A percentile compares a stretch with the other conserved stretches of the same genome.
Conservation (phyloP, 768 basidiomycete species). For the Paxillus involutus region DNA sequence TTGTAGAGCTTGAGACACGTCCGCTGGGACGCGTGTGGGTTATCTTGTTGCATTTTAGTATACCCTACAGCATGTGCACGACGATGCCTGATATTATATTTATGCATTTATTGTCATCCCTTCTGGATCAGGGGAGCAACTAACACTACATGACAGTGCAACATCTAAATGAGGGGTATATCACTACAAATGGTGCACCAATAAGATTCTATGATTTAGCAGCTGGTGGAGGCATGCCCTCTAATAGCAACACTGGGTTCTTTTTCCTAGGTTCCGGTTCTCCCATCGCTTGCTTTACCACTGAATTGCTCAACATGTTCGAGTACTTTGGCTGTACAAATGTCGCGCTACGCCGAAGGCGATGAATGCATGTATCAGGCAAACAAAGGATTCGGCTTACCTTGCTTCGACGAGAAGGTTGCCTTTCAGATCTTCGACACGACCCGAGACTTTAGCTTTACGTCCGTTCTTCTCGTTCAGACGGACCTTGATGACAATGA, state of each 20-base stretch:
- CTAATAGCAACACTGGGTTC: slow-evolving; percentile 25
- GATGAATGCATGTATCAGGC: background rate
- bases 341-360: slow-evolving; percentile 48
- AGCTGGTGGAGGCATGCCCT: slow-evolving; percentile 27
- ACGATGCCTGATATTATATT: background rate
- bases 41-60: background rate
- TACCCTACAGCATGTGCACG: background rate
- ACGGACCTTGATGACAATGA: slow-evolving; percentile 75
- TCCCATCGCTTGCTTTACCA: slow-evolving; percentile 67
- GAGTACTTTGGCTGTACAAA: slow-evolving; percentile 93
- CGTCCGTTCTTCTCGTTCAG: slow-evolving; percentile 72
- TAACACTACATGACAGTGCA: too few species aligned
- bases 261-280: slow-evolving; percentile 38
- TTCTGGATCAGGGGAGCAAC: background rate
- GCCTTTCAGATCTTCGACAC: slow-evolving; percentile 80
- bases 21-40: background rate
- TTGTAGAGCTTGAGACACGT: background rate
- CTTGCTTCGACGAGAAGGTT: slow-evolving; percentile 78
- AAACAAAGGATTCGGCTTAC: slow-evolving; percentile 44
- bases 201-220: slow-evolving; percentile 20
- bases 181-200: background rate
- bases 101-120: background rate
- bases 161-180: background rate
- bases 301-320: slow-evolving; percentile 61
- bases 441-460: slow-evolving; percentile 69